Evolutionary conservation across 73 alveolate genomes (phyloP), one percentile per base, ranked within the genome.

Genomic region (Paramecium biaurelia): DNA sequence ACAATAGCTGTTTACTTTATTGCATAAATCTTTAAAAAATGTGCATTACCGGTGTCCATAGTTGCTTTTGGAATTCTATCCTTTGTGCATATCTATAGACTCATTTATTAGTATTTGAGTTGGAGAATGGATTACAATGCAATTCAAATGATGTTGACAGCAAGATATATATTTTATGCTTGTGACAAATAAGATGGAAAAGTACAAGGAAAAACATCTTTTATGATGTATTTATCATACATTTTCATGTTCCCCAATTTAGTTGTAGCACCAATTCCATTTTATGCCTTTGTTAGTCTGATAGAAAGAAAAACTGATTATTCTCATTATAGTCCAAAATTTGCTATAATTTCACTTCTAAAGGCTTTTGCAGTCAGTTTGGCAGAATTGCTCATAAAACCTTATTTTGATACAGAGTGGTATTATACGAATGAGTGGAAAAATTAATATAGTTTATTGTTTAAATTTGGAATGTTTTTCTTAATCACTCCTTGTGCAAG

Each of bases 81-180:
- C 14, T 79, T 30, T 79, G 90, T 79, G 9, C 90, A 79, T 23
- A 79, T 79, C 34, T 79, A 79, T 45, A 42, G 90, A 79, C 56
- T 79, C 18, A 79, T 79, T 9, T 79, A 79, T 34, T 4, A 38
- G n/a, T 79, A 79, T 35, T 20, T 79, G 8, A 30, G 47, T 26
- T 79, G 74, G 90, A 79, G 45, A 43, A 43, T 79, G 70, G 90
- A 79, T 20, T 79, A 43, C 30, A 79, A 79, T 45, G 72, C 74
- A 38, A 79, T 79, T 30, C 49, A 79, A 79, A 79, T 79, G 90
- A 7, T 79, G 76, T 15, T 79, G 9, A 79, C 90, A 20, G 42
- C 76, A 21, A 41, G 90, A 79, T 79, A 79, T 15, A 79, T 79
- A 20, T 79, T 30, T 45, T 79, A 79, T 47, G 90, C 74, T 21